Base-by-base conservation (phyloP, 768 basidiomycete species). In the Boletellus sp. region DNA sequence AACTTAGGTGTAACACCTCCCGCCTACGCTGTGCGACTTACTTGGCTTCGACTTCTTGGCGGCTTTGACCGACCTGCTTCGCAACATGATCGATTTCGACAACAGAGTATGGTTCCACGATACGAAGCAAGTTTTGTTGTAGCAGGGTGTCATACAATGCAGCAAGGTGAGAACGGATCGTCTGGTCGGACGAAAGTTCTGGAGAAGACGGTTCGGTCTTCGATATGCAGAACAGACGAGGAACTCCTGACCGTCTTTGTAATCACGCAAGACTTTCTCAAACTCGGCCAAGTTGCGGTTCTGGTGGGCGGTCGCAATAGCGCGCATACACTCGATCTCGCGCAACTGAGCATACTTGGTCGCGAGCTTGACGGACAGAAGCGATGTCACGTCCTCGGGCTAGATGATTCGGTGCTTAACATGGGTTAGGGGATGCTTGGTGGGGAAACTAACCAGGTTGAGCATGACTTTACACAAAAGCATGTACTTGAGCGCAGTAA, bases 391-490 rank as follows among this genome's bases (percentile, higher is more conserved):
- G 61, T 99, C 96, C 66, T 97, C 95, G 0, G 94, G 87, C 94
- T 97, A 38, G 48, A 39, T 37, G 19, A 43, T 23, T 35, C 24
- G 49, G 28, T 6, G 28, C 24, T 53, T 9, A 42, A 34, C 22
- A 37, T 15, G 10, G 15, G 16, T 15, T 28, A 5, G 12, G 28
- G 11, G 41, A 31, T 36, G 4, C 19, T 19, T 16, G n/a, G 23
- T 6, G 24, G 35, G 45, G 19, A 23, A 40, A 76, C 85, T 55
- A 52, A 95, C 94, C 64, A 95, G 68, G 62, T 93, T 93, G 55
- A 98, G 75, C 95, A 99, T 99, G 65, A 99, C 86, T 67, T 99
- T 98, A 70, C 96, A 99, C 39, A 97, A 69, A 15, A 97, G 77
- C 95, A 98, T 96, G 70, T 99, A 98, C 70, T 99, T 98, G 56